Evolutionary conservation across 495 filamentous ascomycete genomes (phyloP), one percentile per base, ranked within the genome.

Genomic region (Hyaloscypha bicolor): DNA sequence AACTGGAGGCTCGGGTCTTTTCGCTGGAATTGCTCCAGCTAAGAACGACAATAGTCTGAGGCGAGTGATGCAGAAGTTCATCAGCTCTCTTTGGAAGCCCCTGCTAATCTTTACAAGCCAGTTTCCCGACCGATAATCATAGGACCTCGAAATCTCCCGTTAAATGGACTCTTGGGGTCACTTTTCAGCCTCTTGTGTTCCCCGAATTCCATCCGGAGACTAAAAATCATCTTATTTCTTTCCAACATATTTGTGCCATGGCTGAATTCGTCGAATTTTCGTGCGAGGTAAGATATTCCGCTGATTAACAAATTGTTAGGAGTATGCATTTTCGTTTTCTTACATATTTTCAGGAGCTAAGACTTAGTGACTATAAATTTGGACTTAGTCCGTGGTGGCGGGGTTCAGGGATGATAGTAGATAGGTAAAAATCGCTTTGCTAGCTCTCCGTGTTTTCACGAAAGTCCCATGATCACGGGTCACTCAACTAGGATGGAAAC

Each of bases 231-330:
- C 9, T 64, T 2, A 31, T 37, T 64, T 57, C 16, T 9, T 64
- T 64, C 3, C 62, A 39, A 19, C 29, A 57, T 22, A 57, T 64
- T 22, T 56, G 6, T 25, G n/a, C 33, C n/a, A 64, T 64, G 62
- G 30, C 30, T 2, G 62, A 22, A 57, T 64, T 64, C 30, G 14
- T 2, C 30, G 30, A 56, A 1, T 35, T 48, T 64, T 56, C 51
- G 9, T 56, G 19, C 12, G 48, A 64, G 30, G 62, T 64, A 37
- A 22, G 51, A n/a, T 64, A 2, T 53, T 53, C 51, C 19, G 2
- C 19, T 14, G 42, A 4, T 48, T 48, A 1, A 37, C 35, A 37
- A 37, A 1, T 48, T 12, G 19, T 53, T 1, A 25, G 9, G 25
- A 6, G 21, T 9, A 9, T 35, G n/a, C 30, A 32, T 60, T 60